Conservation (phyloP, 2,329 filamentous ascomycete species). For the Aspergillus neotritici region DNA sequence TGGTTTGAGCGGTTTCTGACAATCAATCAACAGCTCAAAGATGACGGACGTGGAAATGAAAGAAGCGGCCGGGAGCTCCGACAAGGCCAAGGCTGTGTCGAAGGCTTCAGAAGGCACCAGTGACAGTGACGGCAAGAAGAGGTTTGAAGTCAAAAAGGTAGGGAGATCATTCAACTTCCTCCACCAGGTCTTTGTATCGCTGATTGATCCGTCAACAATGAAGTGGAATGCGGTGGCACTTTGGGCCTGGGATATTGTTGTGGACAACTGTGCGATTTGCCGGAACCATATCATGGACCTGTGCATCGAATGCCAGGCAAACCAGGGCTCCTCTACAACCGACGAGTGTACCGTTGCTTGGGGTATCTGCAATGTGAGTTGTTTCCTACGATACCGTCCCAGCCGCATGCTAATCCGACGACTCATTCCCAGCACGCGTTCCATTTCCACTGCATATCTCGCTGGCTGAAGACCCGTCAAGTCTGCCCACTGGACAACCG, state of each 20-base stretch:
- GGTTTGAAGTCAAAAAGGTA: slow-evolving; percentile 99
- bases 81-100: slow-evolving; percentile 51
- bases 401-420: background rate
- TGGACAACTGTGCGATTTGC: slow-evolving; percentile 99
- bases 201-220: no score
- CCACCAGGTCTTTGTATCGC: no score
- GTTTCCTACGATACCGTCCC: background rate
- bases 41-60: slow-evolving; percentile 99
- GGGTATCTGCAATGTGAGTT: slow-evolving; percentile 95
- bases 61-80: slow-evolving; percentile 59
- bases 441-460: slow-evolving; percentile 98
- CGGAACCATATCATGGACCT: slow-evolving; percentile 99
- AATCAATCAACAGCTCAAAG: slow-evolving; percentile 17
- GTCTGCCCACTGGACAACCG: slow-evolving; percentile 96
- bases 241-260: slow-evolving; percentile 99
- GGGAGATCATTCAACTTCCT: no score
- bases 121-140: slow-evolving; percentile 76
- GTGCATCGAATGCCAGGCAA: slow-evolving; percentile 98
- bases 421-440: slow-evolving; percentile 71
- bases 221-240: slow-evolving; percentile 98
- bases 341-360: slow-evolving; percentile 98
- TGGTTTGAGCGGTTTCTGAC: background rate
- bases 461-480: slow-evolving; percentile 98
- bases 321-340: slow-evolving; percentile 92
- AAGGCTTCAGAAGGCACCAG: slow-evolving; percentile 48